phyloP scores from a whole-genome alignment of 805 yeast genomes.

The Cyberlindnera samutprakarnensis region DNA sequence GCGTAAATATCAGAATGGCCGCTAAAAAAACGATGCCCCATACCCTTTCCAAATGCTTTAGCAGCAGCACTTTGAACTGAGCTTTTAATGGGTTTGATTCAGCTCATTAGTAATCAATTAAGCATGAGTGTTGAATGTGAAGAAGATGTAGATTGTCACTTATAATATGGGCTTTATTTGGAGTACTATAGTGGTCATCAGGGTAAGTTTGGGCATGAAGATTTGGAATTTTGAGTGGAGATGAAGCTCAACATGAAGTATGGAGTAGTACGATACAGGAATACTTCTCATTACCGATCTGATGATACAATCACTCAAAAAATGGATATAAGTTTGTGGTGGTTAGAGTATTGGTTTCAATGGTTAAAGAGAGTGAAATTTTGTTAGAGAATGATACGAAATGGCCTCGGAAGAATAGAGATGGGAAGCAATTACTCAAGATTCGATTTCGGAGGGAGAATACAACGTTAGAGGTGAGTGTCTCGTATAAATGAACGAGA shows the following conservation, averaged over 20 bases:
- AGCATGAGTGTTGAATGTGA: constrained; percentile 6
- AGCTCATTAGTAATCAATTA: too few species aligned
- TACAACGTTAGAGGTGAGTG: constrained; percentile 19
- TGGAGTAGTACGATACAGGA: constrained; percentile 33
- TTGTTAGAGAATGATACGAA: constrained; percentile 29
- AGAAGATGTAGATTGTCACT: not conserved
- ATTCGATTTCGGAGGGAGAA: constrained; percentile 29
- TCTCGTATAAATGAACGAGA: not conserved
- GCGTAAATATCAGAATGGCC: too few species aligned
- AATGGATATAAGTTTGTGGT: constrained; percentile 26
- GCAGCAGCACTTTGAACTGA: too few species aligned
- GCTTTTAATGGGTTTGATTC: too few species aligned
- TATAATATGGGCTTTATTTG: constrained; percentile 23
- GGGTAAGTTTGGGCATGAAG: constrained; percentile 40
- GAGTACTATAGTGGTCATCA: constrained; percentile 37
- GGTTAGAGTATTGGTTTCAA: constrained; percentile 26
- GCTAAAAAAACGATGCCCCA: too few species aligned
- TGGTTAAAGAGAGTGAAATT: constrained; percentile 33
- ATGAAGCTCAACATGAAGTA: constrained; percentile 22
- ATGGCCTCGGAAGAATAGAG: constrained; percentile 34
- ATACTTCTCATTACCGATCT: constrained; percentile 37
- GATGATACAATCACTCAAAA: constrained; percentile 34
- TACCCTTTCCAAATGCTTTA: too few species aligned
- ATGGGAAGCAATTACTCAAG: constrained; percentile 36
- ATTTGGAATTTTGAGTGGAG: constrained; percentile 31